Evolutionary conservation across 352 stramenopile genomes (phyloP).

Genomic region (Pythium aquatile): DNA sequence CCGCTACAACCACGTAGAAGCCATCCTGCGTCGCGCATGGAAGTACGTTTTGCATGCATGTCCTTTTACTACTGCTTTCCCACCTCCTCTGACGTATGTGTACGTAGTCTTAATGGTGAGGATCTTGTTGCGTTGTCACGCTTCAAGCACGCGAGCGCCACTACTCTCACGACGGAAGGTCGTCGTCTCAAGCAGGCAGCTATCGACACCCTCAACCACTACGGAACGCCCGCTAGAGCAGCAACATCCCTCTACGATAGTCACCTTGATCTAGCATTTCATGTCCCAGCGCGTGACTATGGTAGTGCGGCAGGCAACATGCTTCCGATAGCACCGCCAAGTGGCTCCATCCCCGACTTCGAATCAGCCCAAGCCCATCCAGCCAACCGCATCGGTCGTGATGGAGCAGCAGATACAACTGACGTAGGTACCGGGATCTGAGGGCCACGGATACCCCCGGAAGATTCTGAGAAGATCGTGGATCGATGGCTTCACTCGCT

Average conservation of each 20-base stretch:
- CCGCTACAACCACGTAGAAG: constrained; percentile 56
- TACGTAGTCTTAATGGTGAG: constrained; percentile 40
- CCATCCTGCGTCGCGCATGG: constrained; percentile 57
- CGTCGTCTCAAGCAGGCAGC: constrained; percentile 58
- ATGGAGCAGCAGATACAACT: background rate
- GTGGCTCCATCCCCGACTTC: background rate
- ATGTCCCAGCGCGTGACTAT: background rate
- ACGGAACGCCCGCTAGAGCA: constrained; percentile 1
- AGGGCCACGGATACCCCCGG: background rate
- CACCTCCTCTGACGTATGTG: background rate
- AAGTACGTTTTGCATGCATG: constrained; percentile 31
- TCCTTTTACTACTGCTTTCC: too few species aligned
- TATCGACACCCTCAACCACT: constrained; percentile 44
- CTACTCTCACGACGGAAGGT: constrained; percentile 59
- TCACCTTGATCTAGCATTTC: background rate
- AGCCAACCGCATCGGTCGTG: background rate
- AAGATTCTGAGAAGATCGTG: constrained; percentile 3
- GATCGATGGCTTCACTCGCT: background rate
- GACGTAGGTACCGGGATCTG: background rate
- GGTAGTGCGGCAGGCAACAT: background rate
- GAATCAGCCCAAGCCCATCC: background rate
- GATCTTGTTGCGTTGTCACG: constrained; percentile 51
- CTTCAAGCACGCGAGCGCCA: constrained; percentile 61
- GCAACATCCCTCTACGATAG: background rate
- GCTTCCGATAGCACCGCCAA: background rate